Base-by-base conservation (phyloP, 495 filamentous ascomycete species). In the Penicillium flavigenum region DNA sequence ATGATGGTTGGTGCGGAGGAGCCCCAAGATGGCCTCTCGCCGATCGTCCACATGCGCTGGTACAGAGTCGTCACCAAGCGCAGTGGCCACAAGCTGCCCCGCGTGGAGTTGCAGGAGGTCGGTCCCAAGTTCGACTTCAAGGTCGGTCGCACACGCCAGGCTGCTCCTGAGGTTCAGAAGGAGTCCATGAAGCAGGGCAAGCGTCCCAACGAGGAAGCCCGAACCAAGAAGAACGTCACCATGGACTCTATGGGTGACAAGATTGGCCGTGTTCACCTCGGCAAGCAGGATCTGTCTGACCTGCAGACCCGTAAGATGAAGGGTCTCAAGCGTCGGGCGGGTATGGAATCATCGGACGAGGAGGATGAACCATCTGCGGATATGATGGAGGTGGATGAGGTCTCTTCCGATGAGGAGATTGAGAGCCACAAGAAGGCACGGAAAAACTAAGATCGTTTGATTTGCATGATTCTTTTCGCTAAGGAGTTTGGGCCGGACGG, bases 241-340 rank as follows among this genome's bases (percentile, higher is more conserved):
- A 96, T 88, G 60, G 93, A 97, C 70, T 74, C 86, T 43, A 88
- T 98, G 59, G 94, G 95, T 69, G 95, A 98, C 69, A 97, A 98
- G 84, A 76, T 98, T 51, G 94, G 95, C 52, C 83, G 91, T 54
- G 91, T 98, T 54, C 95, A 98, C 76, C 72, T 94, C 27, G 90
- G 88, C 67, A 91, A 89, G 79, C 90, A 97, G 74, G 93, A 98
- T 76, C 80, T 98, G 36, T 79, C 77, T 57, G 81, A 86, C 58
- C 70, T 98, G 73, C 94, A 98, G 83, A 96, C 91, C 45, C 83
- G 94, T 67, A 98, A 98, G 86, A 97, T 98, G 92, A 98, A 98
- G 85, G 94, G 94, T 56, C 72, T 98, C 61, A 98, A 98, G 83
- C 79, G 95, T 49, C 80, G 81, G 26, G 79, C 83, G 20, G 84